Conservation (phyloP, 2,329 filamentous ascomycete species). For the Paraphoma chrysanthemicola region DNA sequence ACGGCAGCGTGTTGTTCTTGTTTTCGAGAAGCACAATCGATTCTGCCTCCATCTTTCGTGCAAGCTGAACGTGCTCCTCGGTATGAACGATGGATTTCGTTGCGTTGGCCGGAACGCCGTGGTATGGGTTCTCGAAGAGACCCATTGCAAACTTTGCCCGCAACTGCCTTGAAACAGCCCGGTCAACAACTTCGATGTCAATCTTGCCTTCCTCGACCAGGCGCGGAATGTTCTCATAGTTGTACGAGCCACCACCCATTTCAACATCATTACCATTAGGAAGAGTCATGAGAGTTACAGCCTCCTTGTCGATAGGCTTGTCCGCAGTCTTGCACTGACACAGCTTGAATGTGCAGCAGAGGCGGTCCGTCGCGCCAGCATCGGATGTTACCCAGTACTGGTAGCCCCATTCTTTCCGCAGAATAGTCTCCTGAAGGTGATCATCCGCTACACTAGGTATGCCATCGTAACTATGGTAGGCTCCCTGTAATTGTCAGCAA, state of each 20-base stretch:
- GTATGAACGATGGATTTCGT: constrained; percentile 69
- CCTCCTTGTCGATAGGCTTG: constrained; percentile 68
- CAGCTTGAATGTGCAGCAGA: constrained; percentile 70
- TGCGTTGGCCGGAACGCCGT: constrained; percentile 62
- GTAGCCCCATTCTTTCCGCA: constrained; percentile 76
- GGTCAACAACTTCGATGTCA: constrained; percentile 66
- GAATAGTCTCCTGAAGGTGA: constrained; percentile 68
- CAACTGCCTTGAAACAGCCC: constrained; percentile 70
- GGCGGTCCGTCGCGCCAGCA: constrained; percentile 73
- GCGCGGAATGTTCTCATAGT: constrained; percentile 68
- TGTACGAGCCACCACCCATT: constrained; percentile 79
- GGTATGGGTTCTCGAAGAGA: constrained; percentile 74
- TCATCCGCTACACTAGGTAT: constrained; percentile 71
- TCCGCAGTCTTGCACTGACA: constrained; percentile 56
- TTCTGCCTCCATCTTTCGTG: constrained; percentile 71
- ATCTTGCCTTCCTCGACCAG: constrained; percentile 69
- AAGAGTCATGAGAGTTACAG: constrained; percentile 68
- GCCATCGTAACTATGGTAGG: constrained; percentile 78
- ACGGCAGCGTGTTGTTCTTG: constrained; percentile 67
- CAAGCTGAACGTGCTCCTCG: constrained; percentile 63
- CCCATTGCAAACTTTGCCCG: constrained; percentile 73
- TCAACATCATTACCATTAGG: constrained; percentile 76
- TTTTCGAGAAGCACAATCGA: constrained; percentile 79
- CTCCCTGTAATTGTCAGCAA: constrained; percentile 47
- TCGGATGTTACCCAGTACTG: constrained; percentile 72